A percentile compares a stretch with the other conserved stretches of the same genome.
Evolutionary conservation across 2,329 filamentous ascomycete species (phyloP).

Genomic region (Microdochium paspali): DNA sequence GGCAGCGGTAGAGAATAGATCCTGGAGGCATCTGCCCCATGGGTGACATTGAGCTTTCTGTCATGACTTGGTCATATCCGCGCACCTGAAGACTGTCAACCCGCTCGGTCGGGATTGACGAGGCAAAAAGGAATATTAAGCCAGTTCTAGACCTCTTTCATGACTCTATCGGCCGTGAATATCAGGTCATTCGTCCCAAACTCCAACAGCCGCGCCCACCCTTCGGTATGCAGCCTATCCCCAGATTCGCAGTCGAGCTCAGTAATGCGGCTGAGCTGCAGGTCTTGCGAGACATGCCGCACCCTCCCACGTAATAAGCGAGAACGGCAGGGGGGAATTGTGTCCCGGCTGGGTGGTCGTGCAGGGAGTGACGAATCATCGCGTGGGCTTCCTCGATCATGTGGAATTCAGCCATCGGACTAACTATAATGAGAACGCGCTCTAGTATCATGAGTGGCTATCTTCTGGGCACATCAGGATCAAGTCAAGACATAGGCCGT

Average conservation of each 20-base stretch:
- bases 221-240: not conserved
- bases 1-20: too few species aligned
- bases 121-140: not conserved
- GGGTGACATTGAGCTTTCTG: not conserved
- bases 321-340: not conserved
- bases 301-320: not conserved
- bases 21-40: too few species aligned
- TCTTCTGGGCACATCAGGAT: too few species aligned
- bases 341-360: not conserved
- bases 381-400: not conserved
- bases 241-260: not conserved
- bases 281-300: not conserved
- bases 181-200: not conserved
- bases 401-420: too few species aligned
- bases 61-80: not conserved
- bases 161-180: not conserved
- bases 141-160: not conserved
- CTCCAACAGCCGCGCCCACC: not conserved
- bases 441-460: too few species aligned
- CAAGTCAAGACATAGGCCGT: too few species aligned
- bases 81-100: too few species aligned
- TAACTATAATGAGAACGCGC: too few species aligned
- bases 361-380: not conserved
- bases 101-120: too few species aligned
- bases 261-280: not conserved